phyloP scores from a whole-genome alignment of 306 rosid species.

The Trifolium repens region DNA sequence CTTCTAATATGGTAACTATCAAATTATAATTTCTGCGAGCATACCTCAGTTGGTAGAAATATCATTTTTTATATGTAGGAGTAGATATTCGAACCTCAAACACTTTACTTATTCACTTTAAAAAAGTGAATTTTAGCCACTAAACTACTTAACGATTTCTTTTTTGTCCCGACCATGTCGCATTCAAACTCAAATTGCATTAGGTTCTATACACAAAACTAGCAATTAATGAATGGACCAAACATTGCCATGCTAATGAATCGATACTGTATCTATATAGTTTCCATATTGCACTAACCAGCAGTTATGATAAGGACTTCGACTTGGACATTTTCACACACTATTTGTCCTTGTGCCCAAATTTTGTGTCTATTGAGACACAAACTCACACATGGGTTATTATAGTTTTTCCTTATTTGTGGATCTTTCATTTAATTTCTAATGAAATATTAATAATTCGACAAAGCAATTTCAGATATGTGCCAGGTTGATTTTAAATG shows the following conservation, averaged over 20 bases:
- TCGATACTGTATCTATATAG: conserved; percentile 38
- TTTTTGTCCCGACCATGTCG: conserved; percentile 32
- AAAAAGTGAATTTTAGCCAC: no score
- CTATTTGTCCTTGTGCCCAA: conserved; percentile 12
- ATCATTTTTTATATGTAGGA: no score
- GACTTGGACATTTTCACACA: conserved; percentile 33
- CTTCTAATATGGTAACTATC: no score
- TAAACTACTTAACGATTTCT: no score
- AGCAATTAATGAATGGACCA: conserved; percentile 50
- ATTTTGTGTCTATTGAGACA: conserved; percentile 16
- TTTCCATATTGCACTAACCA: conserved; percentile 43
- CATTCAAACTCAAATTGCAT: conserved; percentile 40
- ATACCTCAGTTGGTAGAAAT: no score
- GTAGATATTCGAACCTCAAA: no score
- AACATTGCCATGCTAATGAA: conserved; percentile 39
- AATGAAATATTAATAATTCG: not conserved
- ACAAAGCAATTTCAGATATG: conserved; percentile 16
- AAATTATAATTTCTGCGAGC: no score
- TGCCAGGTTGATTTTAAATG: conserved; percentile 4
- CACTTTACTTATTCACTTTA: no score
- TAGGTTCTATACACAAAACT: conserved; percentile 10
- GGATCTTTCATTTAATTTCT: conserved; percentile 23
- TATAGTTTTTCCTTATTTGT: conserved; percentile 2
- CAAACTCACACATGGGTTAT: conserved; percentile 43
- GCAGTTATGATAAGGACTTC: conserved; percentile 50